Conservation (phyloP, 2,329 filamentous ascomycete genomes). For the Diaporthe australafricana region DNA sequence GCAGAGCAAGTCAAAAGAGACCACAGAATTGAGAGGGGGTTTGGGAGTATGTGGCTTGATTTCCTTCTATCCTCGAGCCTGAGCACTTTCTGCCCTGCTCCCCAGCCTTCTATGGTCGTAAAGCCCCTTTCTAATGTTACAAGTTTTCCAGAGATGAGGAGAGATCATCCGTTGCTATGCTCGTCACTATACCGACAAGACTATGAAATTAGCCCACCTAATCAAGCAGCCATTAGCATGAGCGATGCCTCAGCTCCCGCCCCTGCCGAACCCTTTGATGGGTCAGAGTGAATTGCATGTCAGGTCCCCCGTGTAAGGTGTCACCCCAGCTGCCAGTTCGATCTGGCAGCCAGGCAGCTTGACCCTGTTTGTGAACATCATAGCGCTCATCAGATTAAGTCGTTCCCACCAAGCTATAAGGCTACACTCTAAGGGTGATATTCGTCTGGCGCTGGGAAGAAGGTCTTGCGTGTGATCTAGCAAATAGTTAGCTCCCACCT, state of each 20-base stretch:
- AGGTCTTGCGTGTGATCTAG: conserved; percentile 42
- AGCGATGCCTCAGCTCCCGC: background rate
- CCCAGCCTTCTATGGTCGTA: conserved; percentile 44
- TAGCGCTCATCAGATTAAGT: background rate
- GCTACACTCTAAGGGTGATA: conserved; percentile 9
- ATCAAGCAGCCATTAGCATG: conserved; percentile 34
- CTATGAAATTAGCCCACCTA: conserved; percentile 39
- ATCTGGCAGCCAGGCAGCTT: background rate
- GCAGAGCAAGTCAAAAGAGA: background rate
- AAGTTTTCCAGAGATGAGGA: conserved; percentile 61
- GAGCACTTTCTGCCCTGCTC: conserved; percentile 24
- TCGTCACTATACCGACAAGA: conserved; percentile 38
- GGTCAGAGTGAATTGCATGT: background rate
- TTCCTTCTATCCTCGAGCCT: conserved; percentile 32
- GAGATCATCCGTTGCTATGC: conserved; percentile 63
- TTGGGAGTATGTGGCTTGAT: conserved; percentile 36
- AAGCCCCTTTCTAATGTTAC: conserved; percentile 57
- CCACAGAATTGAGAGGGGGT: background rate
- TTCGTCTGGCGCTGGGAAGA: conserved; percentile 40
- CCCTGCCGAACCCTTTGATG: background rate
- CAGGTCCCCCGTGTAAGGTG: background rate
- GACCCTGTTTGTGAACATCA: background rate
- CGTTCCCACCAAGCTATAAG: background rate
- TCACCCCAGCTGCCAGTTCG: background rate
- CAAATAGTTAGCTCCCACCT: background rate